Evolutionary conservation across 495 filamentous ascomycete species (phyloP).

Genomic region (Tuber microsphaerosporum): DNA sequence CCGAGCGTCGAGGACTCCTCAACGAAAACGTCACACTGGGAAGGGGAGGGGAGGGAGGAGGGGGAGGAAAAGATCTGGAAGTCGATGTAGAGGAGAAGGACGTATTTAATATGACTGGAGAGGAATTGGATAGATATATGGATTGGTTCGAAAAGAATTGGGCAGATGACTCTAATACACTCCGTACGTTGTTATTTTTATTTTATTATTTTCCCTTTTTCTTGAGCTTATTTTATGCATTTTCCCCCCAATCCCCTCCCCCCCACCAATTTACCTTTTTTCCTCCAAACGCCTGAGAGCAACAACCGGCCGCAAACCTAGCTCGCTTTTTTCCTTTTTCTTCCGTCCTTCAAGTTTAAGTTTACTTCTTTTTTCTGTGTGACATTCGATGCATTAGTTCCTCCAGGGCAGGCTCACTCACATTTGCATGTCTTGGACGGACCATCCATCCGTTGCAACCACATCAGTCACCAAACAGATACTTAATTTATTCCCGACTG

Average conservation of each 20-base stretch:
- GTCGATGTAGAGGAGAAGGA: constrained; percentile 57
- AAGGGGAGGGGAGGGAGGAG: constrained; percentile 39
- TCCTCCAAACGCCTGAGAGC: not conserved
- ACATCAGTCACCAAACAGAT: constrained; percentile 42
- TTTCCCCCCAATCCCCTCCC: not conserved
- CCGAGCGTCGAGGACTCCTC: constrained; percentile 26
- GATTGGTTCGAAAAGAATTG: constrained; percentile 80
- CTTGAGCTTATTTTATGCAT: constrained; percentile 6
- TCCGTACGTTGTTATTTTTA: constrained; percentile 41
- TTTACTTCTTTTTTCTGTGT: constrained; percentile 14
- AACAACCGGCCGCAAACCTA: not conserved
- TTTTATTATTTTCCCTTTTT: not conserved
- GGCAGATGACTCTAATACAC: constrained; percentile 49
- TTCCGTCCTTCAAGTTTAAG: not conserved
- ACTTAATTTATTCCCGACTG: constrained; percentile 47
- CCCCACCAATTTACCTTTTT: not conserved
- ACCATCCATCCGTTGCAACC: not conserved
- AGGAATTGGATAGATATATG: constrained; percentile 73
- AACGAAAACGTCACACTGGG: constrained; percentile 12
- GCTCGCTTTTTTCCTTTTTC: not conserved
- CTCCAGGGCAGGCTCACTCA: constrained; percentile 4
- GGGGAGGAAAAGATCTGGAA: constrained; percentile 45
- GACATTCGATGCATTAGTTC: constrained; percentile 6
- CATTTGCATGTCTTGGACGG: not conserved
- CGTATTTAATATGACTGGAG: constrained; percentile 58